Conservation (phyloP, 179 eudicot genomes). For the Vitellaria paradoxa region DNA sequence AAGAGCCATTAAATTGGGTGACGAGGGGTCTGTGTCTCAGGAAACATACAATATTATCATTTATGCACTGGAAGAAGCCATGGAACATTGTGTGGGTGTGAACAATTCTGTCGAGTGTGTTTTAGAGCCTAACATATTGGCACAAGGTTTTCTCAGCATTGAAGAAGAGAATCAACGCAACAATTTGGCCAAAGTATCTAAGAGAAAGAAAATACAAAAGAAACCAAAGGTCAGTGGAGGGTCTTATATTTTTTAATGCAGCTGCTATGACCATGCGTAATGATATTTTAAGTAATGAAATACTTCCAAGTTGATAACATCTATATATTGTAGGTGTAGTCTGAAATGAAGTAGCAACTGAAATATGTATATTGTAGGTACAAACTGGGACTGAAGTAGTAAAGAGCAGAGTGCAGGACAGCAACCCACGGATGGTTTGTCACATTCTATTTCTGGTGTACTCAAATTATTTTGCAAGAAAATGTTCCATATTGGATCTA, state of each 20-base stretch:
- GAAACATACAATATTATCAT: slow-evolving; percentile 42
- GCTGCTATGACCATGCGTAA: neutral
- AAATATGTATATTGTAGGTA: slow-evolving; percentile 25
- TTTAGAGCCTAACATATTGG: slow-evolving; percentile 16
- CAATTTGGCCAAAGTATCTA: slow-evolving; percentile 12
- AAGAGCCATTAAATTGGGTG: slow-evolving; percentile 51
- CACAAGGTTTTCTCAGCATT: slow-evolving; percentile 30
- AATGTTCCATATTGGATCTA: neutral
- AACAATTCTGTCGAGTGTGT: slow-evolving; percentile 30
- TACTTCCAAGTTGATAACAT: slow-evolving; percentile 5
- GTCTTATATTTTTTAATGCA: neutral
- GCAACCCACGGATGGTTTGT: slow-evolving; percentile 49
- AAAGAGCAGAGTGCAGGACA: slow-evolving; percentile 32
- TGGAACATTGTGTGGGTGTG: slow-evolving; percentile 30
- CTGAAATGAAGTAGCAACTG: too few species aligned
- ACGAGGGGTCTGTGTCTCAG: slow-evolving; percentile 53
- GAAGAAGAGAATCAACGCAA: slow-evolving; percentile 36
- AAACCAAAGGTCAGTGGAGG: slow-evolving; percentile 20
- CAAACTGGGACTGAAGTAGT: slow-evolving; percentile 35
- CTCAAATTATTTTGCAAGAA: neutral
- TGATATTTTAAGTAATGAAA: neutral
- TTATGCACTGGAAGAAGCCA: slow-evolving; percentile 31
- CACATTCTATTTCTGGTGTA: neutral
- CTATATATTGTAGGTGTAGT: too few species aligned
- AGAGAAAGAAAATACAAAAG: slow-evolving; percentile 32